Base-by-base conservation (phyloP, 2,329 filamentous ascomycete species). In the Colletotrichum sp. region DNA sequence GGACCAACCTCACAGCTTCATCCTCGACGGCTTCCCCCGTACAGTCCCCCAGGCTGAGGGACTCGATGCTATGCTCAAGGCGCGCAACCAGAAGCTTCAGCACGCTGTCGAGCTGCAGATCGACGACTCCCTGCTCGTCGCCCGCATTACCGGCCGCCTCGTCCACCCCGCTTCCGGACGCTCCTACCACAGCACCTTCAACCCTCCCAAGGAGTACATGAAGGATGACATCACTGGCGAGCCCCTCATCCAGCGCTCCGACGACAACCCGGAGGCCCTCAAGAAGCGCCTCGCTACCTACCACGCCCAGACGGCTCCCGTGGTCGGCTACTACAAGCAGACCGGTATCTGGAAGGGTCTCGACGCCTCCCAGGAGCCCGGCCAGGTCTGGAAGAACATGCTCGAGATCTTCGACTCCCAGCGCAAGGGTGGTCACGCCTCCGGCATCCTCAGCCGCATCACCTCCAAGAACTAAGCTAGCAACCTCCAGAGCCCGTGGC, bases 131-230 rank as follows among this genome's bases (percentile, higher is more conserved):
- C 94, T 99, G 74, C 93, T 99, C 75, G 96, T 99, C 77, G 93
- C 96, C 79, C 95, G 97, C 83, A 98, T 99, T 86, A 99, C 97
- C 76, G 97, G 97, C 82, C 96, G 97, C 82, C 90, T 99, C 77
- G 90, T 99, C 81, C 97, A 99, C 90, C 96, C 96, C 74, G 96
- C 96, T 68, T 98, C 96, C 72, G 97, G 97, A 79, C 96, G 97
- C 83, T 96, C 95, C 80, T 99, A 99, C 90, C 97, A 99, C 92
- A 97, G 94, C 87, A 94, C 97, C 86, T 99, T 99, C 93, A 98
- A 98, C 92, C 97, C 97, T 67, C 97, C 97, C 82, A 98, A 98
- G 92, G 88, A 92, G 81, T 82, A 91, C 79, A 98, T 98, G 97
- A 98, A 93, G 84, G 97, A 99, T 86, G 97, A 99, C 86, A 87